phyloP scores from a whole-genome alignment of 495 filamentous ascomycete genomes.

The Massariosphaeria phaeospora region DNA sequence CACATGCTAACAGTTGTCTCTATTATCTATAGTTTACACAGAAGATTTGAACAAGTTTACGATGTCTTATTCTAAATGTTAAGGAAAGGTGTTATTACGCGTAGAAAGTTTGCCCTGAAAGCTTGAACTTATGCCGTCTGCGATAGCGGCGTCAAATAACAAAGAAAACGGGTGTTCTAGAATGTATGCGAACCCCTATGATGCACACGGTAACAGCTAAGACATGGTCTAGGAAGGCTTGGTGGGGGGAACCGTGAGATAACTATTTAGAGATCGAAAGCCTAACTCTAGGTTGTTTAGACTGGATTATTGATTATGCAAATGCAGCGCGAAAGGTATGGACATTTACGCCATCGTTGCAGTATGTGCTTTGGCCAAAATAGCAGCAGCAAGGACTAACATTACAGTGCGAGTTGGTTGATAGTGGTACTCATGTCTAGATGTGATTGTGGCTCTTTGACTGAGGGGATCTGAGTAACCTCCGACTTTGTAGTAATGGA shows the following conservation, averaged over 20 bases:
- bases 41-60: neutral
- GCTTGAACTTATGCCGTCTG: neutral
- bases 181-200: neutral
- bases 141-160: neutral
- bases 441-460: neutral
- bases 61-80: neutral
- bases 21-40: neutral
- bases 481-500: conserved; percentile 25
- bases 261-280: no score
- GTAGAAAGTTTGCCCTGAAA: neutral
- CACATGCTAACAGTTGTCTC: neutral
- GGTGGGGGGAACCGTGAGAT: no score
- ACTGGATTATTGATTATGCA: conserved; percentile 21
- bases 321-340: conserved; percentile 10
- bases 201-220: neutral
- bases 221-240: neutral
- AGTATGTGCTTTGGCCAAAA: conserved; percentile 22
- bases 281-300: conserved; percentile 2
- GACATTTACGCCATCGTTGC: conserved; percentile 27
- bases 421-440: neutral
- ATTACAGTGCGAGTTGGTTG: conserved; percentile 3
- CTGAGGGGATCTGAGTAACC: conserved; percentile 11
- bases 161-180: neutral
- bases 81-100: neutral
- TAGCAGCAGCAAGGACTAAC: conserved; percentile 24